Evolutionary conservation across 1,284 basidiomycete genomes (phyloP), one percentile per base, ranked within the genome.

Genomic region (Cutaneotrichosporon mucoides): DNA sequence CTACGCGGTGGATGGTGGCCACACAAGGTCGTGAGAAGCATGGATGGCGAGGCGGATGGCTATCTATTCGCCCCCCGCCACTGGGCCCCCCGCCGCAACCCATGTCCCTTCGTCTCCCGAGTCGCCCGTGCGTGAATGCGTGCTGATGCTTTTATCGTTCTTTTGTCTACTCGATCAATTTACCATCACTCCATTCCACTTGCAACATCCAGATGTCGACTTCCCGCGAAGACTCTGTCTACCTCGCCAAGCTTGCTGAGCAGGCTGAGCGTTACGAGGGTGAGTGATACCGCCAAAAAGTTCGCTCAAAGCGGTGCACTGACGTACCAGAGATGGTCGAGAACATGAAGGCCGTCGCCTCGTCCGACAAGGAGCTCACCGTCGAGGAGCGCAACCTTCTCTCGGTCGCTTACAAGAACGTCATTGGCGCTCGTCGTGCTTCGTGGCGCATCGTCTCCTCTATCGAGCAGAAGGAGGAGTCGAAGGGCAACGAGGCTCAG

Each of bases 381-480:
- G 95, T 99, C 57, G 95, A 99, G 83, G 95, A 99, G 83, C 93
- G 96, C 68, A 99, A 98, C 81, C 87, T 99, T 60, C 87, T 99
- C 61, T 98, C 94, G 35, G 95, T 99, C 68, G 95, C 95, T 36
- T 99, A 99, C 87, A 99, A 99, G 91, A 99, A 99, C 82, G 94
- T 99, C 68, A 98, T 98, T 73, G 95, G 95, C 81, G 95, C 95
- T 49, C 94, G 95, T 72, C 93, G 95, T 80, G 95, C 95, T 51
- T 97, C 93, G 53, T 99, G 95, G 95, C 85, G 96, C 73, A 98
- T 99, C 76, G 94, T 99, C 66, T 97, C 93, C 70, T 97, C 94
- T 65, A 98, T 99, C 75, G 95, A 99, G 84, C 94, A 98, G 84
- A 99, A 99, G 86, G 96, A 99, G 85, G 95, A 98, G 84, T 92